Conservation (phyloP, 2,329 filamentous ascomycete genomes). For the Ascomycota sp. region DNA sequence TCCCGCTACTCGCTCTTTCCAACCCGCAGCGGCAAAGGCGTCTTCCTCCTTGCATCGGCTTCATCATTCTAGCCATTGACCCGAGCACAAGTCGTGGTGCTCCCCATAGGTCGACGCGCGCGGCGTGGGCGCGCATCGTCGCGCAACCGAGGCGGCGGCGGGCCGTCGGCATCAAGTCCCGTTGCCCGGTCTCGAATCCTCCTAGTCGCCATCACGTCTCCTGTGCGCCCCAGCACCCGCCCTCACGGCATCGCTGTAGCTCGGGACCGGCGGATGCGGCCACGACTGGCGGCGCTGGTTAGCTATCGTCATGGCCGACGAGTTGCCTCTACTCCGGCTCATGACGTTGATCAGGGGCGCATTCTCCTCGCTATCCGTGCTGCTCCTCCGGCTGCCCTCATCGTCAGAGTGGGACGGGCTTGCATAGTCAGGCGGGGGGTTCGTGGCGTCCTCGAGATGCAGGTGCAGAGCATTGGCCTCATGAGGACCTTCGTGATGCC, state of each 20-base stretch:
- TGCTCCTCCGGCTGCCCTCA: constrained; percentile 31
- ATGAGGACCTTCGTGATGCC: constrained; percentile 8
- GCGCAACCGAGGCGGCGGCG: too few species aligned
- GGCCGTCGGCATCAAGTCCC: constrained; percentile 1
- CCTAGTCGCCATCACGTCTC: constrained; percentile 2
- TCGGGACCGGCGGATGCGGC: constrained; percentile 49
- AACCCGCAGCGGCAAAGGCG: too few species aligned
- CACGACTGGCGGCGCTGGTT: constrained; percentile 2
- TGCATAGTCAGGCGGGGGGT: constrained; percentile 52
- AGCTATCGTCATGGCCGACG: constrained; percentile 12
- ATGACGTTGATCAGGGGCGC: constrained; percentile 29
- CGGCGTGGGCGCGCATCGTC: too few species aligned
- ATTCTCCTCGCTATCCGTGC: constrained; percentile 36
- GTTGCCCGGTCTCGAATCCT: constrained; percentile 1
- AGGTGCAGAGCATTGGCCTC: constrained; percentile 18
- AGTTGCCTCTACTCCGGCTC: constrained; percentile 29
- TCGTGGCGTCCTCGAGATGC: constrained; percentile 31
- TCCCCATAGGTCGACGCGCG: too few species aligned
- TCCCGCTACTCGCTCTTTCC: too few species aligned
- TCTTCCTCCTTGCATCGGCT: too few species aligned
- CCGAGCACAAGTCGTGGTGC: too few species aligned
- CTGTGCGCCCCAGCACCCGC: constrained; percentile 19
- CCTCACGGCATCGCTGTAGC: constrained; percentile 55
- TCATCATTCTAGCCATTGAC: too few species aligned
- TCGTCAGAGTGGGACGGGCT: constrained; percentile 42